phyloP scores from a whole-genome alignment of 2,329 filamentous ascomycete genomes.

The Lojkania enalia region DNA sequence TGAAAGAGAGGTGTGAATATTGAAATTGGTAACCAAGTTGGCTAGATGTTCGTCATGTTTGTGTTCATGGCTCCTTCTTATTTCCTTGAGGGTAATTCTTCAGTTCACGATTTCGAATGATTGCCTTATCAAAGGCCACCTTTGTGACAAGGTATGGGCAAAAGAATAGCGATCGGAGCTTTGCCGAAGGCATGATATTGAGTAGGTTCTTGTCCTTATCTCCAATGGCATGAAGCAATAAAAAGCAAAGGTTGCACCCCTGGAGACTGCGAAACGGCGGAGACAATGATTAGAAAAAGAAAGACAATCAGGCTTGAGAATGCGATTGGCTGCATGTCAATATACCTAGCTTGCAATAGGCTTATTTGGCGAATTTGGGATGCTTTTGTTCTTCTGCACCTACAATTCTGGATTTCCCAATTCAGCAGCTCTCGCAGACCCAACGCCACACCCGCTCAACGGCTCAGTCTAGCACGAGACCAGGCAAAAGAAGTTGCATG shows the following conservation, averaged over 20 bases:
- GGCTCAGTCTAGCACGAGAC: not conserved
- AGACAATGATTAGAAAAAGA: not conserved
- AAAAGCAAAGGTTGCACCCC: conserved; percentile 4
- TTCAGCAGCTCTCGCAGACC: not conserved
- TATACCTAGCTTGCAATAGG: no score
- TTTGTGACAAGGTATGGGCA: not conserved
- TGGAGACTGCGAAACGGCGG: not conserved
- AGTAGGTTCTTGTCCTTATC: conserved; percentile 5
- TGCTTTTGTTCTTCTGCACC: not conserved
- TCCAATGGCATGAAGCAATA: conserved; percentile 9
- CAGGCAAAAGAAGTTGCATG: not conserved
- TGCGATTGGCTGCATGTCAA: not conserved
- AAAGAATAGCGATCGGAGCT: no score
- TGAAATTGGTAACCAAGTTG: not conserved
- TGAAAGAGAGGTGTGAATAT: not conserved
- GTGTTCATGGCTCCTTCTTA: not conserved
- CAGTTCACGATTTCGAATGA: no score
- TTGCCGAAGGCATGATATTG: conserved; percentile 3
- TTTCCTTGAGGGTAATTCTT: no score
- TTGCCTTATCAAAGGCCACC: conserved; percentile 7
- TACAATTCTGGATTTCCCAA: not conserved
- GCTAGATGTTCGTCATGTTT: not conserved
- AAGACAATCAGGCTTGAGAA: not conserved
- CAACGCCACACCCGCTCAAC: not conserved
- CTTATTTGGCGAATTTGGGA: no score